phyloP scores from a whole-genome alignment of 192 early-diverging fungal genomes.

The Gamsiella multidivaricata region DNA sequence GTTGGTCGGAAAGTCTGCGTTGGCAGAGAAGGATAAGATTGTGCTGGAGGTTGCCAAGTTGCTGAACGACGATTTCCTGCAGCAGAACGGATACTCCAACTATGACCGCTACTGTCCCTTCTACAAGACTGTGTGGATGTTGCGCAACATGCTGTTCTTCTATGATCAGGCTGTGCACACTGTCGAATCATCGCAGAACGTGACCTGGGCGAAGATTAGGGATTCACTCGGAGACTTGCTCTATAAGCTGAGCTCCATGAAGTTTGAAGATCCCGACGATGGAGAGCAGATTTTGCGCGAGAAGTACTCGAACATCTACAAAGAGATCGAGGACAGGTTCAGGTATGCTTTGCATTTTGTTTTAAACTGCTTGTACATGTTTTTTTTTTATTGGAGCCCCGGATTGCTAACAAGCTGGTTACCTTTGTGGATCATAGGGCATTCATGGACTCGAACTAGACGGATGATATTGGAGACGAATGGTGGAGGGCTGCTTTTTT shows the following conservation, averaged over 20 bases:
- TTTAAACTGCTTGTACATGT: neutral
- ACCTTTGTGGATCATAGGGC: conserved; percentile 18
- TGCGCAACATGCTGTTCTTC: conserved; percentile 97
- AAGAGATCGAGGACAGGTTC: conserved; percentile 98
- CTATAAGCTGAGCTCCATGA: conserved; percentile 99
- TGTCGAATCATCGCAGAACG: conserved; percentile 89
- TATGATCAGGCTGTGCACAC: conserved; percentile 94
- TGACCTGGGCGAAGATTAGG: conserved; percentile 96
- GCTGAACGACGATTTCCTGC: conserved; percentile 99
- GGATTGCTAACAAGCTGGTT: neutral
- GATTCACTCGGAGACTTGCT: conserved; percentile 92
- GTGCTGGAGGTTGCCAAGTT: conserved; percentile 97
- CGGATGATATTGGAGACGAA: neutral
- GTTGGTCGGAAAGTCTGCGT: conserved; percentile 93
- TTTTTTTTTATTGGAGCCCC: neutral
- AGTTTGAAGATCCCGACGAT: conserved; percentile 99
- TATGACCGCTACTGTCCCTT: conserved; percentile 99
- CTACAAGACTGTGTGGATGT: conserved; percentile 99
- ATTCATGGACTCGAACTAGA: conserved; percentile 53
- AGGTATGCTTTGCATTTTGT: conserved; percentile 15
- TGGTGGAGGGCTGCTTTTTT: neutral
- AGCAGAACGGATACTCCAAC: conserved; percentile 98
- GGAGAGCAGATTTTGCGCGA: conserved; percentile 90
- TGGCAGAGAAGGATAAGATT: conserved; percentile 97
- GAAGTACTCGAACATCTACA: conserved; percentile 89